These are phyloP conservation scores for Aspergillus thermomutatus DNA, from an alignment of 2,329 filamentous ascomycete genomes.

Conservation along the genomic window DNA sequence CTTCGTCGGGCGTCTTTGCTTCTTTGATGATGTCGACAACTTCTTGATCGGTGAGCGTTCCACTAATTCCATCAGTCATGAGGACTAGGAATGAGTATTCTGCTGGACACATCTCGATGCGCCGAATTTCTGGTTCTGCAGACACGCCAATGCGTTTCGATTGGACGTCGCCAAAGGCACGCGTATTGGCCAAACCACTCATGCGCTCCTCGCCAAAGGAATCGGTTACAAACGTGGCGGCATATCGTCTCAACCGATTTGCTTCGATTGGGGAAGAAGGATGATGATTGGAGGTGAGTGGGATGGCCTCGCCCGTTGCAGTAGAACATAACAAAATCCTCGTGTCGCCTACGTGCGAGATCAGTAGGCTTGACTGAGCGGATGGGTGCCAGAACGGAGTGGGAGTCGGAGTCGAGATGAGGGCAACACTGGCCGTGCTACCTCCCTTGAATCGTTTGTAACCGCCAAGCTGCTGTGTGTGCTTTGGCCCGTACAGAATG, in stretches of 20 bases:
- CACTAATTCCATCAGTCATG: slow-evolving; percentile 83
- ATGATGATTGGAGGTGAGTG: slow-evolving; percentile 88
- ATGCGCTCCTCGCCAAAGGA: slow-evolving; percentile 97
- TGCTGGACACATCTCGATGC: slow-evolving; percentile 73
- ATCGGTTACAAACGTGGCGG: slow-evolving; percentile 84
- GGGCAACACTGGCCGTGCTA: slow-evolving; percentile 82
- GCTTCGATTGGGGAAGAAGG: slow-evolving; percentile 83
- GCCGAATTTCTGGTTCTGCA: slow-evolving; percentile 84
- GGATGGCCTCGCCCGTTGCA: slow-evolving; percentile 71
- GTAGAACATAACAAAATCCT: slow-evolving; percentile 88
- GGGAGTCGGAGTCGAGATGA: slow-evolving; percentile 88
- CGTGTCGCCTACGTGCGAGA: slow-evolving; percentile 91
- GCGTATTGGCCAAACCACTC: slow-evolving; percentile 86
- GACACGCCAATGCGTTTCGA: slow-evolving; percentile 91
- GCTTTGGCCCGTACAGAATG: slow-evolving; percentile 65
- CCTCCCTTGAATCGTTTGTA: slow-evolving; percentile 82
- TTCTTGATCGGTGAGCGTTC: slow-evolving; percentile 84
- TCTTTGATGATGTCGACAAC: slow-evolving; percentile 96
- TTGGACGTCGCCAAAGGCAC: slow-evolving; percentile 87
- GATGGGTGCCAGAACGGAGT: slow-evolving; percentile 94
- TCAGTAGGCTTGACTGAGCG: slow-evolving; percentile 75
- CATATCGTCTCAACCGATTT: slow-evolving; percentile 77
- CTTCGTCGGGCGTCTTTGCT: slow-evolving; percentile 84
- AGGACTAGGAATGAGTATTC: slow-evolving; percentile 89
- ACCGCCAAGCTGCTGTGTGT: slow-evolving; percentile 62